These are phyloP conservation scores for Starmerella powellii DNA, from an alignment of 805 yeast species.

Conservation along the genomic window DNA sequence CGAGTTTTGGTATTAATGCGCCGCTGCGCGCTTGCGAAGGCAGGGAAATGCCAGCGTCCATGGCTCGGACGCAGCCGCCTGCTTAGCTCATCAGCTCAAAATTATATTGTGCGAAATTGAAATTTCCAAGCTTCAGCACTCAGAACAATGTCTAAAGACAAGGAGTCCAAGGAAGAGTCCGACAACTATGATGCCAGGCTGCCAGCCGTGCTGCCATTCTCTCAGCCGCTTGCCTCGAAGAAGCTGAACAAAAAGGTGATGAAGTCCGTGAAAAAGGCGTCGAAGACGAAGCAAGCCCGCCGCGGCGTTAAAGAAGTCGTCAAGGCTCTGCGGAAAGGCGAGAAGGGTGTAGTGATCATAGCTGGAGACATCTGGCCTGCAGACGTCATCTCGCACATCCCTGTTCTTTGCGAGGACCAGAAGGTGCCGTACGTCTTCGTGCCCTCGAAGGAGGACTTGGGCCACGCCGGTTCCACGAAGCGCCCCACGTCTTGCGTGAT, in stretches of 20 bases:
- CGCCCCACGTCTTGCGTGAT: constrained; percentile 97
- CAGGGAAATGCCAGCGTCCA: too few relatives aligned
- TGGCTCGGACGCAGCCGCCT: neutral
- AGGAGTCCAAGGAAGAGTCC: constrained; percentile 18
- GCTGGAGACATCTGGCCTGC: constrained; percentile 98
- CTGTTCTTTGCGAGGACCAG: constrained; percentile 91
- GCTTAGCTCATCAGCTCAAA: constrained; percentile 5
- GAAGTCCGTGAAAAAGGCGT: constrained; percentile 93
- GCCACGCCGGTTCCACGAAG: constrained; percentile 97
- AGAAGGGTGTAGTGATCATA: constrained; percentile 87
- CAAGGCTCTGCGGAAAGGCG: constrained; percentile 94
- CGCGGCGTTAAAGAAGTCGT: constrained; percentile 99
- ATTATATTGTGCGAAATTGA: neutral
- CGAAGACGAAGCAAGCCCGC: constrained; percentile 95
- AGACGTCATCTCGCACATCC: constrained; percentile 93
- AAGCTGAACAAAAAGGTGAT: constrained; percentile 89
- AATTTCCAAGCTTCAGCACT: neutral
- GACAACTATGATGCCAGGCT: constrained; percentile 83
- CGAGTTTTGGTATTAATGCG: too few relatives aligned
- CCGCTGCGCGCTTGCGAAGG: too few relatives aligned
- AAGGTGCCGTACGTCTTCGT: constrained; percentile 84
- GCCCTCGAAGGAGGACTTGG: constrained; percentile 96
- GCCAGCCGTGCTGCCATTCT: constrained; percentile 84
- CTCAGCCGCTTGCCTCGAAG: constrained; percentile 89
- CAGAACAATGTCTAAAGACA: constrained; percentile 17